These are phyloP conservation scores for Jimgerdemannia lactiflua DNA, from an alignment of 192 early-diverging fungal species.

Conservation along the genomic window DNA sequence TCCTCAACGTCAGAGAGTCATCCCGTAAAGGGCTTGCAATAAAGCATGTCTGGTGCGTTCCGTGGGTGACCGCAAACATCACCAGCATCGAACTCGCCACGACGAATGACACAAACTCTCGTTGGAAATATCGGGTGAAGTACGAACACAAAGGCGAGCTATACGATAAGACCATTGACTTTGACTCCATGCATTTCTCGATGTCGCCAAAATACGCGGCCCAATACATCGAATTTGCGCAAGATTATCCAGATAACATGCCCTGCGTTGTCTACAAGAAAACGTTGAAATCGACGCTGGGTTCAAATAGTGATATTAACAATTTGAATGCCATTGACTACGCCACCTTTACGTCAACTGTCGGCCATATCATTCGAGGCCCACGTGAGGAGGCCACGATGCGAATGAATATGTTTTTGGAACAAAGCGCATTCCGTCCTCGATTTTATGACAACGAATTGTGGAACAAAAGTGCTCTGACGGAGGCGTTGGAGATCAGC, in stretches of 20 bases:
- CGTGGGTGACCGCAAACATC: neutral
- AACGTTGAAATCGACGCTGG: neutral
- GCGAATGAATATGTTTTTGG: neutral
- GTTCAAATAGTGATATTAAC: neutral
- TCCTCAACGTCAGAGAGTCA: neutral
- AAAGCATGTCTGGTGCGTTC: neutral
- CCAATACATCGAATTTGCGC: neutral
- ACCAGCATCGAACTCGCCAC: neutral
- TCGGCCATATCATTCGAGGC: neutral
- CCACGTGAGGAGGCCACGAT: neutral
- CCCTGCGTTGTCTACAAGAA: neutral
- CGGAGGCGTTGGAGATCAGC: neutral
- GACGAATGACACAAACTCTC: neutral
- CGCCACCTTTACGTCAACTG: neutral
- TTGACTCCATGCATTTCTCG: neutral
- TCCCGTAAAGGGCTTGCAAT: neutral
- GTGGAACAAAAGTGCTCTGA: neutral
- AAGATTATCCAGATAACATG: neutral
- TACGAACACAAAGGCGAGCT: no score
- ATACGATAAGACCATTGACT: neutral
- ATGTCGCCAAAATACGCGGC: neutral
- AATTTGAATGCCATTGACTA: neutral
- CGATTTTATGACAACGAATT: neutral
- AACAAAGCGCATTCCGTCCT: neutral
- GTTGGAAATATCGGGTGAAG: no score